Conservation (phyloP, 75 land plant genomes). For the Selaginella tamariscina region DNA sequence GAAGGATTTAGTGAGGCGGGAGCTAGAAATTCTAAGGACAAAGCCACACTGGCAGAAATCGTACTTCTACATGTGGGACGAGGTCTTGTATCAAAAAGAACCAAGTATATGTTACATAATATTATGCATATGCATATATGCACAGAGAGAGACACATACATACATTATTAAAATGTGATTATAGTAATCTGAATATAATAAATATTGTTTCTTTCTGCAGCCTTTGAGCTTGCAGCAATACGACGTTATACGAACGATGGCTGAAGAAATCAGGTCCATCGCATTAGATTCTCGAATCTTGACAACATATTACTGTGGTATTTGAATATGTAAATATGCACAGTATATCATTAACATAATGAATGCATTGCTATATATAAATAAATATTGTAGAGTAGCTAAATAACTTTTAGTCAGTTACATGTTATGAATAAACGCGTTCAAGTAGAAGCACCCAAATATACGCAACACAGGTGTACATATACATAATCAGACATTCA, state of each 20-base stretch:
- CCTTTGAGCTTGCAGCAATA: conserved; percentile 87
- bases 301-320: conserved; percentile 97
- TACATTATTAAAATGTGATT: neutral
- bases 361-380: neutral
- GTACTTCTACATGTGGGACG: conserved; percentile 97
- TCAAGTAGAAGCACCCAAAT: neutral
- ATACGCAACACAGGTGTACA: neutral
- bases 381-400: neutral
- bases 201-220: conserved; percentile 30
- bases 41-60: conserved; percentile 87
- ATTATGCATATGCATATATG: neutral
- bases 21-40: conserved; percentile 63
- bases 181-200: too few relatives aligned
- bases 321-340: neutral
- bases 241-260: conserved; percentile 57
- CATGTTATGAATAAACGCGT: neutral
- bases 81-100: conserved; percentile 35
- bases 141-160: neutral
- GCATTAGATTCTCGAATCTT: conserved; percentile 94
- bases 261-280: conserved; percentile 54
- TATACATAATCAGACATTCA: neutral
- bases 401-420: neutral
- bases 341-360: neutral
- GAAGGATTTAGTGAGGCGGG: conserved; percentile 52
- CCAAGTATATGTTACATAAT: neutral